phyloP scores from a whole-genome alignment of 2,329 filamentous ascomycete genomes.

The Epichloe gansuensis region DNA sequence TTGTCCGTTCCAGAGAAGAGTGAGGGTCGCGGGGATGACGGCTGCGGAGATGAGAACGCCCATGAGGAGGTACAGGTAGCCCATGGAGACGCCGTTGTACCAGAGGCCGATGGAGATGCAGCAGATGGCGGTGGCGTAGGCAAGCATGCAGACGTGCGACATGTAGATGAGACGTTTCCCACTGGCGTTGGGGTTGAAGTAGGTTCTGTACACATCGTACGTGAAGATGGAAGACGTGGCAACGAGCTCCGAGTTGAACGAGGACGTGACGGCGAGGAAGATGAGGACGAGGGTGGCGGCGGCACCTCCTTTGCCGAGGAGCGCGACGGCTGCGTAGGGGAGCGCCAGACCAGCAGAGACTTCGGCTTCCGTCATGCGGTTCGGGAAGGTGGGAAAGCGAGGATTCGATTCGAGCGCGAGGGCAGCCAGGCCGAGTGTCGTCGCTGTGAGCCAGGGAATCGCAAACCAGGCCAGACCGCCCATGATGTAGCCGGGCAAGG shows the following conservation, averaged over 20 bases:
- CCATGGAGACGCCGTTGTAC: constrained; percentile 72
- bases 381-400: constrained; percentile 58
- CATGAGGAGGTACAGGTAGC: constrained; percentile 83
- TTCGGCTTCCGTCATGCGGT: constrained; percentile 60
- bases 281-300: constrained; percentile 67
- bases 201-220: constrained; percentile 80
- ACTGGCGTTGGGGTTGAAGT: constrained; percentile 65
- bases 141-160: constrained; percentile 58
- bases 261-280: constrained; percentile 83
- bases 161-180: constrained; percentile 70
- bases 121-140: constrained; percentile 66
- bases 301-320: constrained; percentile 73
- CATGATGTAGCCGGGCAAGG: constrained; percentile 77
- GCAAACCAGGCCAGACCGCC: constrained; percentile 86
- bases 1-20: constrained; percentile 70
- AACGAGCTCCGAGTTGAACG: constrained; percentile 73
- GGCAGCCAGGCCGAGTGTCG: constrained; percentile 75
- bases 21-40: constrained; percentile 70
- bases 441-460: constrained; percentile 81
- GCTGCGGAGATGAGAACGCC: constrained; percentile 80
- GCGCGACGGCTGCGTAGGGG: constrained; percentile 71
- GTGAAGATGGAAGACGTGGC: constrained; percentile 79
- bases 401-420: constrained; percentile 67
- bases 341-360: constrained; percentile 75
- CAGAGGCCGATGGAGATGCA: constrained; percentile 63